Evolutionary conservation across 306 rosid species (phyloP).

Genomic region (Cajanus cajan): DNA sequence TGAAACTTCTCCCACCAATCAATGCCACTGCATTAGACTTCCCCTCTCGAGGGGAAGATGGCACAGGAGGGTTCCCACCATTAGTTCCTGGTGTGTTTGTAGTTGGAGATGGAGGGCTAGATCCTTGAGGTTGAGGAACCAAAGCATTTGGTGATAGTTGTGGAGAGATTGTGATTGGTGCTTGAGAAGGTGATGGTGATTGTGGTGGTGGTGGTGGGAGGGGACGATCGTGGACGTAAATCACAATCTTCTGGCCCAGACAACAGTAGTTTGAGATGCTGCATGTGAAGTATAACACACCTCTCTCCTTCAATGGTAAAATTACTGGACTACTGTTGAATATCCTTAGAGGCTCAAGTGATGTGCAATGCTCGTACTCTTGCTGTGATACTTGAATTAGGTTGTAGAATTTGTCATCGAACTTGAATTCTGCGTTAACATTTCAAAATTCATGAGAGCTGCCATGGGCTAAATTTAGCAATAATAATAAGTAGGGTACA

Average conservation of each 20-base stretch:
- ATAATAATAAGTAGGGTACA: background rate
- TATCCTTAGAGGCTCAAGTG: slow-evolving; percentile 28
- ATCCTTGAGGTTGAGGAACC: slow-evolving; percentile 19
- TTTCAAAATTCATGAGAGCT: background rate
- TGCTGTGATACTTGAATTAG: slow-evolving; percentile 36
- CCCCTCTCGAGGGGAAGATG: background rate
- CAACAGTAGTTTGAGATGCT: slow-evolving; percentile 36
- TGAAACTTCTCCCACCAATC: background rate
- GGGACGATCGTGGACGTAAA: slow-evolving; percentile 20
- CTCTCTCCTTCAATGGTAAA: slow-evolving; percentile 25
- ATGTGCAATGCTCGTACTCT: slow-evolving; percentile 42
- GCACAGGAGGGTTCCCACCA: slow-evolving; percentile 26
- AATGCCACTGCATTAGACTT: slow-evolving; percentile 23
- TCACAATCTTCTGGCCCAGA: slow-evolving; percentile 38
- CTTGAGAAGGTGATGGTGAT: slow-evolving; percentile 16
- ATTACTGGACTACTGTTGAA: slow-evolving; percentile 37
- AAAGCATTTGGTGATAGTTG: slow-evolving; percentile 18
- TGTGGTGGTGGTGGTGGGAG: slow-evolving; percentile 8
- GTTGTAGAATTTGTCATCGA: slow-evolving; percentile 40
- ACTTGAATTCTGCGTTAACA: slow-evolving; percentile 36
- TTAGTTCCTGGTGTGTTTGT: background rate
- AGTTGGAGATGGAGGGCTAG: background rate
- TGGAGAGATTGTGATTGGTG: background rate
- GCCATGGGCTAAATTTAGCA: background rate
- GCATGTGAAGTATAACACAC: slow-evolving; percentile 32